phyloP scores from a whole-genome alignment of 371 early-diverging fungal genomes.

The Rhizopus stolonifer region DNA sequence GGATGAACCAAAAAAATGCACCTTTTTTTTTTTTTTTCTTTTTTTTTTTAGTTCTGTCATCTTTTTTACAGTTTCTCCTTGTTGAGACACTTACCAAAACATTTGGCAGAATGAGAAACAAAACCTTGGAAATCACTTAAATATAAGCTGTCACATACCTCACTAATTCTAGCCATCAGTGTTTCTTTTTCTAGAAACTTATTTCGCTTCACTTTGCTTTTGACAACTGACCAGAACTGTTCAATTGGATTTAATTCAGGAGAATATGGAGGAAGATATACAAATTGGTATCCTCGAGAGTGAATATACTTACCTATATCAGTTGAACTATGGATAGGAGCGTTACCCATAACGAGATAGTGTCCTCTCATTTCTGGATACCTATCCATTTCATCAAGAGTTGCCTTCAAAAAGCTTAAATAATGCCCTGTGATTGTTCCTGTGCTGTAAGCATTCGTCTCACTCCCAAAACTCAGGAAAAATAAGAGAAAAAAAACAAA shows the following conservation, averaged over 20 bases:
- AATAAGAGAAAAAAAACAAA: too few species aligned
- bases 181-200: too few species aligned
- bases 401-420: slow-evolving; percentile 15
- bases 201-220: slow-evolving; percentile 11
- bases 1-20: slow-evolving; percentile 2
- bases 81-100: too few species aligned
- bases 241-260: slow-evolving; percentile 19
- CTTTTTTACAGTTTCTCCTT: too few species aligned
- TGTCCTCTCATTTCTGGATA: slow-evolving; percentile 6
- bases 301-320: slow-evolving; percentile 16
- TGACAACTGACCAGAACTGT: slow-evolving; percentile 17
- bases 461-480: too few species aligned
- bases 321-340: slow-evolving; percentile 14
- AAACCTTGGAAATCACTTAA: too few species aligned
- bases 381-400: slow-evolving; percentile 21
- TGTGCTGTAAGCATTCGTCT: too few species aligned
- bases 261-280: background rate
- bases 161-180: too few species aligned
- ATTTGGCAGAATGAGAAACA: too few species aligned
- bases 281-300: slow-evolving; percentile 18
- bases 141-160: too few species aligned
- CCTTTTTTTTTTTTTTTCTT: background rate
- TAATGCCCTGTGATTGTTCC: too few species aligned
- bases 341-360: slow-evolving; percentile 16
- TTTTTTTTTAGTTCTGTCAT: background rate